phyloP scores from a whole-genome alignment of 352 stramenopile genomes.

The Pythium scleroteichum region DNA sequence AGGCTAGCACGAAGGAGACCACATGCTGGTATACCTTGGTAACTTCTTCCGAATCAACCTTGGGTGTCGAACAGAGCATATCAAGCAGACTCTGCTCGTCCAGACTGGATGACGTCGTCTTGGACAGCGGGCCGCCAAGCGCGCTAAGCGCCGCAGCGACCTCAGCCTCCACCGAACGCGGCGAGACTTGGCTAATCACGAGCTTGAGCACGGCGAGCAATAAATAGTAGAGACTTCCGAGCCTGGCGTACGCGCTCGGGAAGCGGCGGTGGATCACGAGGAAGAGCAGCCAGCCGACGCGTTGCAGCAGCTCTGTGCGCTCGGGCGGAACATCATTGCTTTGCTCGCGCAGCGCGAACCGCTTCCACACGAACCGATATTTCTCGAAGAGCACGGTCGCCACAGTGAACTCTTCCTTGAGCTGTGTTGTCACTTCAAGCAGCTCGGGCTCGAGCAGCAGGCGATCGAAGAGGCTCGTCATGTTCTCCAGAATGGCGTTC shows the following conservation, averaged over 20 bases:
- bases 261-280: constrained; percentile 56
- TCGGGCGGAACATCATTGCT: constrained; percentile 21
- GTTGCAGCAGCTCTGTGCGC: constrained; percentile 46
- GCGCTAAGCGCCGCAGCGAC: constrained; percentile 77
- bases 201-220: constrained; percentile 75
- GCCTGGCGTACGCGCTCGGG: constrained; percentile 44
- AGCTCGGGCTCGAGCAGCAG: constrained; percentile 74
- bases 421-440: constrained; percentile 59
- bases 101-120: background rate
- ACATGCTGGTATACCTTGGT: constrained; percentile 19
- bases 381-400: constrained; percentile 77
- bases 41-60: constrained; percentile 29
- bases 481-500: constrained; percentile 62
- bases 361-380: constrained; percentile 64
- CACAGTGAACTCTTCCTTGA: constrained; percentile 84
- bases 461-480: constrained; percentile 81
- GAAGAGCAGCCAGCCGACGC: constrained; percentile 79
- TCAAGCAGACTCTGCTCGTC: constrained; percentile 31
- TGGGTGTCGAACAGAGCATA: constrained; percentile 33
- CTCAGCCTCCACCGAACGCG: constrained; percentile 70
- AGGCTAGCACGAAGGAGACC: constrained; percentile 1
- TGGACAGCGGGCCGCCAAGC: constrained; percentile 36
- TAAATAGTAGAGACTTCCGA: constrained; percentile 77
- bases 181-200: constrained; percentile 41
- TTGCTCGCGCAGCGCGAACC: constrained; percentile 30